phyloP scores from a whole-genome alignment of 108 stramenopile genomes.

The Pinguiococcus pyrenoidosus region DNA sequence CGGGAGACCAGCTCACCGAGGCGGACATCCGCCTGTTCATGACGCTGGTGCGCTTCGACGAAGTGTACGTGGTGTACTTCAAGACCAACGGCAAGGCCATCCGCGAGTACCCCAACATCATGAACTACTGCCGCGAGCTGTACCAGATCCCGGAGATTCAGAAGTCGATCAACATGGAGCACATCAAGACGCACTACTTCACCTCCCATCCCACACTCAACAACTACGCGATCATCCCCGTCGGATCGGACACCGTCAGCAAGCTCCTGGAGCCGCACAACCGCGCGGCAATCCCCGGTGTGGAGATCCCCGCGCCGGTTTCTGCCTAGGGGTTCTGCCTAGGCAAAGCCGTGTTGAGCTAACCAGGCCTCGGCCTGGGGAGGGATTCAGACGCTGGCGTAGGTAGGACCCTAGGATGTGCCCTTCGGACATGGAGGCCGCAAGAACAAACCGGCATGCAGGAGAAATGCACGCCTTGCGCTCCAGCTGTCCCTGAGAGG shows the following conservation, averaged over 20 bases:
- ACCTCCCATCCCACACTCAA: constrained; percentile 41
- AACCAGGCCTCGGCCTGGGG: no score
- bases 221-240: constrained; percentile 33
- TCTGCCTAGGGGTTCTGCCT: no score
- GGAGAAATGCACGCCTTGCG: no score
- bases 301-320: no score
- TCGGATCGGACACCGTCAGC: constrained; percentile 11
- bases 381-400: no score
- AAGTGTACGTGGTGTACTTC: constrained; percentile 76
- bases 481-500: no score
- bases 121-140: constrained; percentile 84
- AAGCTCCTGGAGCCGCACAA: constrained; percentile 27
- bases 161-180: constrained; percentile 74
- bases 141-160: constrained; percentile 76
- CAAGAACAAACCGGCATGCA: no score
- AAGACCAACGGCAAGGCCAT: constrained; percentile 63
- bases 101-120: constrained; percentile 62
- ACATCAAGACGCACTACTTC: constrained; percentile 84
- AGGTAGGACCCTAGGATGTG: no score
- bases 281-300: no score
- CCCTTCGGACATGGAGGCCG: no score
- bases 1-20: constrained; percentile 56
- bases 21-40: constrained; percentile 88
- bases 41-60: constrained; percentile 84
- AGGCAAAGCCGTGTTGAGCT: no score